Conservation (phyloP, 768 basidiomycete species). For the Russula griseocarnosa region DNA sequence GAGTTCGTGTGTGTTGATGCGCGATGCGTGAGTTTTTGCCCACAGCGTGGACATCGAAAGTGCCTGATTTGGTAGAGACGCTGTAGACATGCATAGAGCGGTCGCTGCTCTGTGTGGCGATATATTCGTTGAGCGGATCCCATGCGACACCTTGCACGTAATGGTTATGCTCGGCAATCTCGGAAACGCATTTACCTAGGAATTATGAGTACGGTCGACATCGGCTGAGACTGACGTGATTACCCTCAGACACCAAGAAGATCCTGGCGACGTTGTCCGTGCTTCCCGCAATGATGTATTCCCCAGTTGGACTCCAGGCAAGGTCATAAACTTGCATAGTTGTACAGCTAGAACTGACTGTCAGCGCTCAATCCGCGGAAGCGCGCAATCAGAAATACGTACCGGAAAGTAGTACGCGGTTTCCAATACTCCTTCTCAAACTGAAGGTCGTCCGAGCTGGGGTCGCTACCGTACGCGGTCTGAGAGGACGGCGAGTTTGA, state of each 20-base stretch:
- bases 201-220: conserved; percentile 17
- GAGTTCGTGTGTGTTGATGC: conserved; percentile 65
- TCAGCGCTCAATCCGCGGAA: neutral
- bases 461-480: conserved; percentile 77
- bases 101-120: conserved; percentile 96
- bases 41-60: conserved; percentile 84
- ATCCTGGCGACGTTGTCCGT: conserved; percentile 94
- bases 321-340: conserved; percentile 97
- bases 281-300: conserved; percentile 92
- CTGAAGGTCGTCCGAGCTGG: conserved; percentile 70
- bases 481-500: conserved; percentile 67
- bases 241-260: conserved; percentile 60
- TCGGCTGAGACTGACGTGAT: conserved; percentile 5
- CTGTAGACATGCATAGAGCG: conserved; percentile 93
- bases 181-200: conserved; percentile 78
- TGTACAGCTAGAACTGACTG: conserved; percentile 56
- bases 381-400: conserved; percentile 29
- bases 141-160: conserved; percentile 99
- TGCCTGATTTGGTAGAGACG: conserved; percentile 72
- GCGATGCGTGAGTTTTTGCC: conserved; percentile 82
- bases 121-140: conserved; percentile 96
- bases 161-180: conserved; percentile 91
- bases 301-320: conserved; percentile 94
- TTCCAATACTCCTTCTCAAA: conserved; percentile 97
- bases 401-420: conserved; percentile 81